Evolutionary conservation across 176 grass and related monocot genomes (phyloP), one percentile per base, ranked within the genome.

Genomic region (Triticum urartu): DNA sequence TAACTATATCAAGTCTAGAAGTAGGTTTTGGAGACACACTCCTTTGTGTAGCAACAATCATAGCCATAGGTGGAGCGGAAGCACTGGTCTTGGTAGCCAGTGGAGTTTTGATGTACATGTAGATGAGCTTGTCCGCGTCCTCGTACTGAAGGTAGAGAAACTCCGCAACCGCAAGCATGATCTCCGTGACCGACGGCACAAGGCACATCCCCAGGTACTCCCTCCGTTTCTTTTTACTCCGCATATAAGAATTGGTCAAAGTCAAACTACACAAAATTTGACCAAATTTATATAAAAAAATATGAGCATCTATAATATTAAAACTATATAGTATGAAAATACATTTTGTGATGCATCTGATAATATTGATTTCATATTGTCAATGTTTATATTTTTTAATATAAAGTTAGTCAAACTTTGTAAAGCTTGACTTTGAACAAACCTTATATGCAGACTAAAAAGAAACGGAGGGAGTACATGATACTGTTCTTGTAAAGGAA

Each of bases 401-500:
- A 26, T 26, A 26, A 26, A 26, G 26, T 26, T 26, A 26, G 26
- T 26, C 26, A 26, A 26, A 26, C 26, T 26, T 26, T 26, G 26
- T 26, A 26, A 26, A 26, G 26, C 26, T 26, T 26, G 26, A 26
- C 26, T 26, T 26, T 26, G 26, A 26, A 1, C 26, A 26, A 26
- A 26, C 1, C 26, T 26, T 26, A 26, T 26, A 26, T 26, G 26
- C 26, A 26, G 26, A 26, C 26, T 26, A 26, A 26, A 26, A 26
- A 26, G 26, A 26, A 26, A 26, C 26, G 26, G 26, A 26, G 26
- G 26, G 26, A 26, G 26, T 26, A 26, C 26, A 98, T 89, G 83
- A 98, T 98, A 75, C 91, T 80, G 81, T 98, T 98, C 83, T 89
- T 89, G 84, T 90, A 91, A 18, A 98, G 74, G 58, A 92, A 95